phyloP scores from a whole-genome alignment of 805 yeast species.

The Ogataea chonburiensis region DNA sequence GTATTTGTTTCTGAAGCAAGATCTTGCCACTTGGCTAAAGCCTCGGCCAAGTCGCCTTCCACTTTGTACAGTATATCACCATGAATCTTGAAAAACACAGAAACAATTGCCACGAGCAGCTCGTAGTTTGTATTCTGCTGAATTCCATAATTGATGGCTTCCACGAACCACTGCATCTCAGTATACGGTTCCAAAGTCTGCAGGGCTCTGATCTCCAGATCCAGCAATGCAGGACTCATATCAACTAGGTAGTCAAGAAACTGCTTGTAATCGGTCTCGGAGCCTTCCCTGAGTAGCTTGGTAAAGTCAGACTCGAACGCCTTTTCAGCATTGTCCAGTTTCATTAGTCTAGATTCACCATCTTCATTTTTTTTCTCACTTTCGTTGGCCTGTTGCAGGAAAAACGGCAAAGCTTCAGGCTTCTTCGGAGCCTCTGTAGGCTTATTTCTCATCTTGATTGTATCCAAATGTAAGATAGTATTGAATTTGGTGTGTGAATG shows the following conservation, averaged over 20 bases:
- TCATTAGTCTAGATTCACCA: conserved; percentile 31
- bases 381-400: conserved; percentile 60
- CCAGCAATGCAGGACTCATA: conserved; percentile 75
- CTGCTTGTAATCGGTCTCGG: conserved; percentile 40
- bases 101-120: conserved; percentile 75
- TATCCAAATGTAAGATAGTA: conserved; percentile 77
- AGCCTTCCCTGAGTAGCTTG: conserved; percentile 54
- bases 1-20: conserved; percentile 42
- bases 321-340: conserved; percentile 35
- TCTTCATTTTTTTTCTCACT: conserved; percentile 56
- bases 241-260: conserved; percentile 56
- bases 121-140: conserved; percentile 63
- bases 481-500: conserved; percentile 78
- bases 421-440: conserved; percentile 87
- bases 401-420: conserved; percentile 78
- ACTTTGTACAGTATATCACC: conserved; percentile 64
- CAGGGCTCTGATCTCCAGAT: conserved; percentile 83
- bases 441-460: conserved; percentile 81
- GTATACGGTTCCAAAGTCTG: conserved; percentile 60
- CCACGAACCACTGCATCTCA: conserved; percentile 65
- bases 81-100: conserved; percentile 71
- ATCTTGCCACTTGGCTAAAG: conserved; percentile 43
- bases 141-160: conserved; percentile 65
- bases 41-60: conserved; percentile 25
- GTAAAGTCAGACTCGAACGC: conserved; percentile 78